Evolutionary conservation across 768 basidiomycete genomes (phyloP).

Genomic region (Arthromyces matolae): DNA sequence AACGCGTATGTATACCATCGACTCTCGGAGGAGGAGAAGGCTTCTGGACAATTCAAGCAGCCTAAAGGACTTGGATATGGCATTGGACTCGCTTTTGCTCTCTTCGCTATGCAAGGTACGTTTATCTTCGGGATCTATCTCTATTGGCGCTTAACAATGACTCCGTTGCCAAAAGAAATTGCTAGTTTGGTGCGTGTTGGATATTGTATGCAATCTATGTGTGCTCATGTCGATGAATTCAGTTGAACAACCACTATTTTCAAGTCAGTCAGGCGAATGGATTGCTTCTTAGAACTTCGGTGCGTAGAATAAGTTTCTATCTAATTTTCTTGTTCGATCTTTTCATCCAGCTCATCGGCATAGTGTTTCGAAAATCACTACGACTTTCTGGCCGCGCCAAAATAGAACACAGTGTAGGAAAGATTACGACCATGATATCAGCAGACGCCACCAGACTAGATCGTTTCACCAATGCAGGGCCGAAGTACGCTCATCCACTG

Average conservation of each 20-base stretch:
- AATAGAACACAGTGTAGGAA: conserved; percentile 40
- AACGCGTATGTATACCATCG: conserved; percentile 34
- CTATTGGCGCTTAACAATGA: too few species aligned
- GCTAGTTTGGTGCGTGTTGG: conserved; percentile 28
- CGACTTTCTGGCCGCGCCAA: conserved; percentile 45
- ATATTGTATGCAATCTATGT: neutral
- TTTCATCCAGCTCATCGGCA: conserved; percentile 25
- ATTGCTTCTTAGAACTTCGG: conserved; percentile 17
- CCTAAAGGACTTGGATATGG: conserved; percentile 49
- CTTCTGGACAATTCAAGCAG: conserved; percentile 20
- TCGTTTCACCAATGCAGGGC: conserved; percentile 25
- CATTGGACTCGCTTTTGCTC: conserved; percentile 46
- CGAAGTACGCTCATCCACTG: conserved; percentile 20
- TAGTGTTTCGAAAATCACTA: conserved; percentile 47
- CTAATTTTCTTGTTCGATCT: neutral
- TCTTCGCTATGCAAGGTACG: conserved; percentile 51
- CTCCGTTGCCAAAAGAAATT: too few species aligned
- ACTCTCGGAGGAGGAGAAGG: conserved; percentile 28
- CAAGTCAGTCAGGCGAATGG: conserved; percentile 17
- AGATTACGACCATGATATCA: conserved; percentile 48
- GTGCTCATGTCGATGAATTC: neutral
- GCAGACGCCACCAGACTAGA: conserved; percentile 43
- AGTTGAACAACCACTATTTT: conserved; percentile 23
- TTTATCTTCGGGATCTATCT: conserved; percentile 1
- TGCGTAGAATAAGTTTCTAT: conserved; percentile 1